Evolutionary conservation across 1,284 basidiomycete genomes (phyloP), one percentile per base, ranked within the genome.

Genomic region (Papiliotrema fonsecae): DNA sequence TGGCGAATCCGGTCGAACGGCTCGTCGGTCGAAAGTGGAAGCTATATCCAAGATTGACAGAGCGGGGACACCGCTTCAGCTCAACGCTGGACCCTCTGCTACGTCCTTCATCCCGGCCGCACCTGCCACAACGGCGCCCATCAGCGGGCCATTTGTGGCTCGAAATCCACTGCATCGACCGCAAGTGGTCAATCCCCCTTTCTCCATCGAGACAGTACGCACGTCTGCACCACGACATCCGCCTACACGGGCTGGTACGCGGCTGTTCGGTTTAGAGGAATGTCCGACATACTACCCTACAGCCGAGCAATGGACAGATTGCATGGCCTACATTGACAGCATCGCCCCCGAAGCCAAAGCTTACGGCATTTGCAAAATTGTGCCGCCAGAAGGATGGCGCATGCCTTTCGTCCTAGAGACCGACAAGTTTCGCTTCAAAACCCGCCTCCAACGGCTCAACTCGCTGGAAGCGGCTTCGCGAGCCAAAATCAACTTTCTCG

Each of bases 361-460:
- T 41, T 91, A 83, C 67, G 96, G 96, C 27, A 93, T 99, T 62
- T 92, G 88, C 77, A 99, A 99, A 77, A 84, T 99, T 53, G 81
- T 97, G 19, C 96, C 96, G 50, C 96, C 96, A 1, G 77, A 81
- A 52, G 88, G 83, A 31, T 98, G 96, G 96, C 82, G 86, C 60
- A 94, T 97, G 82, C 90, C 93, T 14, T 98, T 97, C 72, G 85
- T 88, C n/a, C 87, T 93, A 38, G 86, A 97, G 69, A 90, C 91
- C 27, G 87, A 92, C 81, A 62, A 57, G 53, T 73, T 72, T 61
- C 69, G 70, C 50, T 99, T 99, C 77, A 91, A 88, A 74, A 98
- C 94, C 43, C 84, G 96, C 44, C 77, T 97, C 42, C 93, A 97
- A 76, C 83, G 87, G 50, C 80, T 99, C 64, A 97, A 97, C 73